Evolutionary conservation across 352 stramenopile genomes (phyloP), one percentile per base, ranked within the genome.

Genomic region (Albugo laibachii): DNA sequence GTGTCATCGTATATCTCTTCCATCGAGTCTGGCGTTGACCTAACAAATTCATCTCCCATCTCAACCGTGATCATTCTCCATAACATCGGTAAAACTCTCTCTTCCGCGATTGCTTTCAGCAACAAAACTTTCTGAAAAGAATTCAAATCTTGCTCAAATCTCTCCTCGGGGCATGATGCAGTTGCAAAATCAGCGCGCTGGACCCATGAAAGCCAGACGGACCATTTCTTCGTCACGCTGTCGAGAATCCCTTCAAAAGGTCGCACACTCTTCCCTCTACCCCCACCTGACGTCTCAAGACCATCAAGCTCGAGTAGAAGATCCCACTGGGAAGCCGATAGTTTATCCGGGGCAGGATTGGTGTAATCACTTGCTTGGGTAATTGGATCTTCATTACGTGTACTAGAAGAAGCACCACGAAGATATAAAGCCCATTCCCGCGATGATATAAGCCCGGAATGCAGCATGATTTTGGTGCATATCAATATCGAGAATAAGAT

Each of bases 401-500:
- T 16, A 48, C 6, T 49, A 41, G 31, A 27, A 11, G 46, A 45
- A 40, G 53, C 52, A 19, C 86, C 86, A 12, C 85, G 69, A 5
- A 96, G 58, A 40, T 95, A 94, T 11, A 95, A 59, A 8, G 66
- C 86, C 82, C 89, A 97, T 56, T 96, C 87, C 10, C 50, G 52
- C 2, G 50, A 15, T 16, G 66, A 66, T 47, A 93, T 89, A 36
- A 72, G 66, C 11, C 65, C 68, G 0, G 71, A 61, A 53, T 95
- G 56, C 11, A 92, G 59, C 52, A 96, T 60, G 52, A 97, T 97
- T 58, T 95, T 87, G 61, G 93, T 94, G 62, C 81, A 95, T 38
- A 97, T 95, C 37, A 95, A 73, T 54, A 92, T 86, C 5, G 82
- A 89, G 62, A 96, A 97, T 36, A 97, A 65, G 14, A 94, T 64